Evolutionary conservation across 306 rosid species (phyloP), one percentile per base, ranked within the genome.

Genomic region (Quercus bicolor): DNA sequence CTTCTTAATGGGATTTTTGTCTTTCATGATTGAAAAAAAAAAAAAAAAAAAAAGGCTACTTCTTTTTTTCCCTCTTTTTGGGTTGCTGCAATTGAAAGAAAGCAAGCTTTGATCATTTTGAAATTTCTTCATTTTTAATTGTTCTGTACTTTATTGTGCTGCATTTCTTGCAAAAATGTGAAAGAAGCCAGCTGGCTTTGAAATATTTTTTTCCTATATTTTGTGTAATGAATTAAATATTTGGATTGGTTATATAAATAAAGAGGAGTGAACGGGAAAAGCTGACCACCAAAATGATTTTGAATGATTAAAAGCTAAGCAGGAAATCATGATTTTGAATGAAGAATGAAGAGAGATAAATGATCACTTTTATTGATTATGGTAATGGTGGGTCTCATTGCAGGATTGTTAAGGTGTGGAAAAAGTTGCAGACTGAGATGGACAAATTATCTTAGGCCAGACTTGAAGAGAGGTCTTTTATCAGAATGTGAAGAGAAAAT

Each of bases 351-450:
- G 4, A 79, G 18, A 60, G 33, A 21, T 7, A 40, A 15, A 34
- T 16, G 12, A n/a, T 12, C 52, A 34, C 45, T 19, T 37, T 33
- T 28, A 60, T 4, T 76, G 69, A 70, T 52, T 69, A 75, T 57
- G 43, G 65, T 72, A 75, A 31, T 31, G 71, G 40, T 73, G 77
- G 73, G n/a, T 68, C 23, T n/a, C 40, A 52, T 71, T 88, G 85
- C 92, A 93, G 98, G 97, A 73, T 81, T 93, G 1, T 76, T 95
- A 56, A 90, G 98, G 84, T 95, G 98, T 79, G 98, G 98, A 4
- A 95, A 95, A 70, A 95, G 98, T 83, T 95, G 98, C 81, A 88
- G 98, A 78, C 87, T 95, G 9, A 88, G 98, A 82, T 95, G 98
- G 98, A 92, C 97, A 8, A 95, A 95, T 52, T 92, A 95, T 61